Conservation (phyloP, 192 early-diverging fungal species). For the Coemansia sp. region DNA sequence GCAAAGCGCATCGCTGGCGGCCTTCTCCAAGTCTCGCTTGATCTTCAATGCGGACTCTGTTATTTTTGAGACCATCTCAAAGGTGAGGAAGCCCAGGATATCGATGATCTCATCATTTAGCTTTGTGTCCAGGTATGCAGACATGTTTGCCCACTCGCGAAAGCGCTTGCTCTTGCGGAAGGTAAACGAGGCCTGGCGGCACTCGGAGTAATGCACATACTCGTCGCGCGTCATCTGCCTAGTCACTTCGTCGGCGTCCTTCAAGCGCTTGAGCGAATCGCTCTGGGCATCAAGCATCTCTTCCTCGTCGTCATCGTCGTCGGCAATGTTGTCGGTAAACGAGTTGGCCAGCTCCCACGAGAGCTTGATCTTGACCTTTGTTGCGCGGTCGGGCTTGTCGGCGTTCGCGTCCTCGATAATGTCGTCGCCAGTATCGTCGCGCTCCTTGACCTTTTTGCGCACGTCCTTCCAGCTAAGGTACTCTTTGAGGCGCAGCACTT, state of each 20-base stretch:
- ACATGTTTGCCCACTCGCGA: constrained; percentile 93
- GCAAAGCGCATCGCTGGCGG: constrained; percentile 26
- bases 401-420: constrained; percentile 48
- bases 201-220: constrained; percentile 98
- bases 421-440: constrained; percentile 55
- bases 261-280: constrained; percentile 80
- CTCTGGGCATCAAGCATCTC: constrained; percentile 82
- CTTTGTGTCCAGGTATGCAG: constrained; percentile 80
- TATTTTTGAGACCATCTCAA: constrained; percentile 89
- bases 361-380: constrained; percentile 78
- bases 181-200: constrained; percentile 96
- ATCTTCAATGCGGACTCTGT: constrained; percentile 85
- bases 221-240: constrained; percentile 95
- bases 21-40: constrained; percentile 65
- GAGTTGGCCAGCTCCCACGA: constrained; percentile 89
- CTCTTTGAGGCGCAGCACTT: constrained; percentile 84
- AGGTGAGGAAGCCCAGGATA: constrained; percentile 92
- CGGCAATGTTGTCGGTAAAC: constrained; percentile 73
- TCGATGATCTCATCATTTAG: constrained; percentile 94
- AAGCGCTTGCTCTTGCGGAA: constrained; percentile 93
- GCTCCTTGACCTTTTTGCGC: constrained; percentile 87
- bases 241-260: constrained; percentile 90
- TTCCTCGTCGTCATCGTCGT: constrained; percentile 84
- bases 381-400: constrained; percentile 54
- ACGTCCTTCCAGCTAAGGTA: constrained; percentile 97